Conservation (phyloP, 768 basidiomycete species). For the Cyathus striatus region DNA sequence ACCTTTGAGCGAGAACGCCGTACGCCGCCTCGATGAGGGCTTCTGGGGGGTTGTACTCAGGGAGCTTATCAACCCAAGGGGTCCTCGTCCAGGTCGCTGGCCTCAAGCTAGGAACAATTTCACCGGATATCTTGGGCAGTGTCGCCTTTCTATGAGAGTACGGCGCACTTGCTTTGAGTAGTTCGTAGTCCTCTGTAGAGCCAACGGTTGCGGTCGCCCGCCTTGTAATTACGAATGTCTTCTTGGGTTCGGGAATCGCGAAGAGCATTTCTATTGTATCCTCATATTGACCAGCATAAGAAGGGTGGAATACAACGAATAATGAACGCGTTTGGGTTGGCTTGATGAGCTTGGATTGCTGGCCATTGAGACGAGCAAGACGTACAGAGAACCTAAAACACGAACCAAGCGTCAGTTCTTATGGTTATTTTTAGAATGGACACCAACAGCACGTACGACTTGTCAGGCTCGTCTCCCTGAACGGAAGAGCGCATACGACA, state of each 20-base stretch:
- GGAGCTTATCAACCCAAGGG: conserved; percentile 26
- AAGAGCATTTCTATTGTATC: conserved; percentile 47
- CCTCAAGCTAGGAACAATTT: conserved; percentile 26
- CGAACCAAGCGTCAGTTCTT: not conserved
- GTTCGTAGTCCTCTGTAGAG: conserved; percentile 40
- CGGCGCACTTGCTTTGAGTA: conserved; percentile 37
- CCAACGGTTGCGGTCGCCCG: conserved; percentile 43
- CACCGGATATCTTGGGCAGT: conserved; percentile 20
- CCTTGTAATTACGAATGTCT: conserved; percentile 44
- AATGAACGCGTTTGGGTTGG: conserved; percentile 18
- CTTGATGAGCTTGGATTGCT: conserved; percentile 18
- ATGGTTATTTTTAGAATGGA: not conserved
- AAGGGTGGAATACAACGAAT: conserved; percentile 24
- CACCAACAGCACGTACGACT: no score
- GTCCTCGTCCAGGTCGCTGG: conserved; percentile 35
- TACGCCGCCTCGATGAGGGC: conserved; percentile 25
- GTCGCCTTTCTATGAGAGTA: conserved; percentile 25
- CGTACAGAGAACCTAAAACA: conserved; percentile 26
- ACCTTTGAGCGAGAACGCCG: conserved; percentile 6
- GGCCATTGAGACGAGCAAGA: conserved; percentile 20
- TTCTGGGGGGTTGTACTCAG: conserved; percentile 23
- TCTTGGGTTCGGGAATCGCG: conserved; percentile 20
- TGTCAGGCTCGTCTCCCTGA: conserved; percentile 15
- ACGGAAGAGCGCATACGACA: conserved; percentile 17
- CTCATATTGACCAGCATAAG: conserved; percentile 37